Percentiles rank a stretch among this genome's conserved stretches.
These are phyloP conservation scores for Wallemia hederae DNA, from an alignment of 1,284 basidiomycete genomes.

Conservation along the genomic window DNA sequence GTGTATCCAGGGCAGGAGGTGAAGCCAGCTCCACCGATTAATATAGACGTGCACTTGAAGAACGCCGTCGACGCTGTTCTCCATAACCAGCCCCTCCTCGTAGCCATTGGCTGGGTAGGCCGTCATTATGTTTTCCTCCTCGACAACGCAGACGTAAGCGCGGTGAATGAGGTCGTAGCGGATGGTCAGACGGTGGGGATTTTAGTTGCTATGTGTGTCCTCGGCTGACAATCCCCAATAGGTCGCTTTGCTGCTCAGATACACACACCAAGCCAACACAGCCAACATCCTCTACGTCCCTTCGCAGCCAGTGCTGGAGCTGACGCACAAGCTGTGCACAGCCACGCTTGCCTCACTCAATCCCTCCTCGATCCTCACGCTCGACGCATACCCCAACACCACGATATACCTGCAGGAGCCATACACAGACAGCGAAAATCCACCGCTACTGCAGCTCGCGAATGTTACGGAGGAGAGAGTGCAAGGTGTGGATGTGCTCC, in stretches of 20 bases:
- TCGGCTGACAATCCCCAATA: neutral
- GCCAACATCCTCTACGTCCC: neutral
- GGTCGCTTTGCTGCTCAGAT: neutral
- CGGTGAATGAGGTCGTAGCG: neutral
- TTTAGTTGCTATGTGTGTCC: neutral
- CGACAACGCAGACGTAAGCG: neutral
- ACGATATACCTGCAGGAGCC: neutral
- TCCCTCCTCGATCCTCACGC: neutral
- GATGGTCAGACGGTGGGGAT: neutral
- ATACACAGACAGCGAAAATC: neutral
- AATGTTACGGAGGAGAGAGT: neutral
- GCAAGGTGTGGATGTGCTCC: neutral
- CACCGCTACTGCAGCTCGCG: neutral
- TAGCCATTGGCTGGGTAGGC: neutral
- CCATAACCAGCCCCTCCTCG: neutral
- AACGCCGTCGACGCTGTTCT: neutral
- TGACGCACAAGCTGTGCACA: neutral
- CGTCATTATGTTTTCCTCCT: neutral
- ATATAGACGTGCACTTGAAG: neutral
- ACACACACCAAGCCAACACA: neutral
- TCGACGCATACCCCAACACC: neutral
- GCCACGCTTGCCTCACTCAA: neutral
- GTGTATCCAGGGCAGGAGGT: neutral
- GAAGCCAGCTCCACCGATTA: neutral
- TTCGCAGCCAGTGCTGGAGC: neutral